Conservation (phyloP, 75 land plant genomes). For the Selaginella moellendorffii region DNA sequence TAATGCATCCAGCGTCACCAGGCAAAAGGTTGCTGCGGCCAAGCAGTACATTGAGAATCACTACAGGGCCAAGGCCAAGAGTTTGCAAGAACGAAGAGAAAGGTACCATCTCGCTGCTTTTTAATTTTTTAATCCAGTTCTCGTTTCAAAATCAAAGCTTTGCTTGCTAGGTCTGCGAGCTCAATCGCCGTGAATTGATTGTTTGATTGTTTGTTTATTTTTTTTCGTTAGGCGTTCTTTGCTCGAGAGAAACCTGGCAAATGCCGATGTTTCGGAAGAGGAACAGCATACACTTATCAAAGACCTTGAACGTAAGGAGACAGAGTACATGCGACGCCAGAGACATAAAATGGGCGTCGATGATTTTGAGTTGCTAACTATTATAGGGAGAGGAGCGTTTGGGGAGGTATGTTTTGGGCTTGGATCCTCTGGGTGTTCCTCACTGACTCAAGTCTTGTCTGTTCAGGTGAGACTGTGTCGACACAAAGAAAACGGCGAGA, state of each 20-base stretch:
- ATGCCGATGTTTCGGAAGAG: background rate
- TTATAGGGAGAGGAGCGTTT: constrained; percentile 79
- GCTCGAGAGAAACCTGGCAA: background rate
- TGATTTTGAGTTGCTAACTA: constrained; percentile 68
- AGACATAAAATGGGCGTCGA: constrained; percentile 74
- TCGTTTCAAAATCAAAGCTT: background rate
- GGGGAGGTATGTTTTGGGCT: constrained; percentile 33
- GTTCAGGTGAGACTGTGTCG: constrained; percentile 60
- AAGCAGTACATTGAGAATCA: constrained; percentile 62
- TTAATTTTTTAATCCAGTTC: too few relatives aligned
- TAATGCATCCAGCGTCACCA: constrained; percentile 34
- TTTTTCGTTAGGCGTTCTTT: background rate
- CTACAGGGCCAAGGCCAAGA: constrained; percentile 43
- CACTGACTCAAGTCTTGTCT: background rate
- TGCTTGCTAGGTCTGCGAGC: background rate
- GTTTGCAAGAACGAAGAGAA: constrained; percentile 43
- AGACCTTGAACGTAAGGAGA: constrained; percentile 29
- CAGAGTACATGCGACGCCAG: constrained; percentile 70
- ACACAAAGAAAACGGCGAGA: constrained; percentile 45
- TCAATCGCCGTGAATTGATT: background rate
- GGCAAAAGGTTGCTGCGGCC: constrained; percentile 50
- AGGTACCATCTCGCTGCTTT: constrained; percentile 37
- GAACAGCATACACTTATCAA: background rate
- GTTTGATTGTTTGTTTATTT: background rate
- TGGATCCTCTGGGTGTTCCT: background rate